Evolutionary conservation across 495 filamentous ascomycete genomes (phyloP), one percentile per base, ranked within the genome.

Genomic region (Penicillium pulvis): DNA sequence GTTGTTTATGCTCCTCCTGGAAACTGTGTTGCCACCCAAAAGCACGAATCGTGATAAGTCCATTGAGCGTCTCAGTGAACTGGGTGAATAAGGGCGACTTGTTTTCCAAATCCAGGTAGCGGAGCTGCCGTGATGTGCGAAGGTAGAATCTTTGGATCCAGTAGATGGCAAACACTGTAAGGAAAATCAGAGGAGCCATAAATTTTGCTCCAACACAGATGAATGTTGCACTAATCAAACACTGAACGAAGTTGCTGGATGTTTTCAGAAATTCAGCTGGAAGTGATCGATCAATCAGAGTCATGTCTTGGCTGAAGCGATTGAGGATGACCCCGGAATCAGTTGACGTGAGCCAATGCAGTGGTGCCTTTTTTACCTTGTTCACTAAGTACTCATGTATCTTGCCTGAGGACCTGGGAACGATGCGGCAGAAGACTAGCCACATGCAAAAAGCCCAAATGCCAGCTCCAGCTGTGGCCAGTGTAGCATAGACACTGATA

Each of bases 111-210:
- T 85, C 83, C 12, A 86, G 70, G 7, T 84, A 64, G 11, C 83
- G 80, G 2, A 86, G 58, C 59, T 85, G 83, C 2, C 82, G 75
- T 39, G 79, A 91, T 11, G 93, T 71, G 20, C 76, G 72, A 0
- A 86, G 71, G 48, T 85, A 85, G 60, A 80, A 72, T 14, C 73
- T 75, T 54, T 36, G 33, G 33, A 36, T 12, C 33, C 33, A 36
- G 9, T 86, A 81, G 8, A 62, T 12, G 9, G 44, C 16, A 17
- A 20, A 57, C 6, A 49, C 10, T 11, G 33, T 35, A 30, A 41
- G 36, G 1, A 53, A 12, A 39, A 33, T 16, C 12, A 35, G 47
- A 10, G 45, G 16, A 2, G 20, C 19, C 20, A 50, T 20, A n/a
- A 20, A 17, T 44, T 57, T 36, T 2, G 33, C 33, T 2, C 33